These are phyloP conservation scores for Tetratostichococcus sp. DNA, from an alignment of 139 green algal genomes.

Conservation along the genomic window DNA sequence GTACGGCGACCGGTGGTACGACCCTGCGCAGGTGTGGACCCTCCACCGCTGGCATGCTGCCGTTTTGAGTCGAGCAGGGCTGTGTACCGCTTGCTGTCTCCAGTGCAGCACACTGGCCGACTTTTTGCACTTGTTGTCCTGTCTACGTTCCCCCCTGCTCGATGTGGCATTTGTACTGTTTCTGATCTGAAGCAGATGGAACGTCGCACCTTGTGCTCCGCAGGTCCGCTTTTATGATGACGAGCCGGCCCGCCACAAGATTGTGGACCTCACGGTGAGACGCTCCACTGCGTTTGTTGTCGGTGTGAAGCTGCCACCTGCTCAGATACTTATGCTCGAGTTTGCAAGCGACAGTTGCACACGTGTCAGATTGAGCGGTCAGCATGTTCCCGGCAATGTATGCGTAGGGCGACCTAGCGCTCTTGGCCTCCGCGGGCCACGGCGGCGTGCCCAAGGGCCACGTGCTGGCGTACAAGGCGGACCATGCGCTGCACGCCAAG, in stretches of 20 bases:
- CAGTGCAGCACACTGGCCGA: too few relatives aligned
- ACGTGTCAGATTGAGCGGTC: too few relatives aligned
- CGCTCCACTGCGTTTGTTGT: not conserved
- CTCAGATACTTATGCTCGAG: too few relatives aligned
- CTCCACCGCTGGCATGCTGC: not conserved
- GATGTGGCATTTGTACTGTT: too few relatives aligned
- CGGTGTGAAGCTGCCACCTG: not conserved
- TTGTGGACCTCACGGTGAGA: constrained; percentile 56
- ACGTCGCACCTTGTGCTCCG: too few relatives aligned
- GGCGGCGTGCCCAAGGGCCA: constrained; percentile 66
- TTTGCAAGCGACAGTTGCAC: too few relatives aligned
- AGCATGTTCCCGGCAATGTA: too few relatives aligned
- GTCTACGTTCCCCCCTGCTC: too few relatives aligned
- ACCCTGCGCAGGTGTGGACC: not conserved
- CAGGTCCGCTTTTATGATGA: constrained; percentile 53
- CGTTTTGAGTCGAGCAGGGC: too few relatives aligned
- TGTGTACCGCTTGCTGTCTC: too few relatives aligned
- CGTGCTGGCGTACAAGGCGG: constrained; percentile 68
- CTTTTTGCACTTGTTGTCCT: too few relatives aligned
- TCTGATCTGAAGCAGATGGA: too few relatives aligned
- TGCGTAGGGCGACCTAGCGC: constrained; percentile 57
- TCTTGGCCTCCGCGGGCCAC: constrained; percentile 46
- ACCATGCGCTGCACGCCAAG: constrained; percentile 42
- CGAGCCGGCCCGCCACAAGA: constrained; percentile 68
- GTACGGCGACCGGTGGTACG: constrained; percentile 26